Base-by-base conservation (phyloP, 169 alveolate species). In the Cytauxzoon felis region DNA sequence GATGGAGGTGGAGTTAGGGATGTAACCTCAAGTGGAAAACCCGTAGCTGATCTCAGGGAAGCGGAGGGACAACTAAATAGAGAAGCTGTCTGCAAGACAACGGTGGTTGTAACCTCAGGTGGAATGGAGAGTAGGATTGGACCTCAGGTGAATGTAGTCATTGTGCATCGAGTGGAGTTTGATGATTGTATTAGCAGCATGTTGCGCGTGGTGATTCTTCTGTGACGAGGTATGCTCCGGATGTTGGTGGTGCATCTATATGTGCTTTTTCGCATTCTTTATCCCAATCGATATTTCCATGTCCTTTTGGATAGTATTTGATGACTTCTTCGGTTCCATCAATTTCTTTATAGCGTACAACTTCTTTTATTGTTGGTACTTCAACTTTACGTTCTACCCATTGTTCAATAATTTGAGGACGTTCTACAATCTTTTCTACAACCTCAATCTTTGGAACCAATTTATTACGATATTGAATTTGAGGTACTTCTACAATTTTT, bases 351-450 rank as follows among this genome's bases (percentile, higher is more conserved):
- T 82, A 90, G 50, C 95, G 91, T 30, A 90, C 89, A 41, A 90
- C 92, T 56, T 90, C 95, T 65, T 88, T 88, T 43, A 90, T 87
- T 50, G 80, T 89, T 11, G 95, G 93, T 0, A 90, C 92, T 62
- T 90, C 95, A 16, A 90, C 95, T 57, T 69, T 69, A 54, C 86
- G 80, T 49, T 90, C 93, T 27, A 85, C 90, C 93, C 93, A 88
- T 62, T 90, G 90, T 64, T 90, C 94, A 29, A 76, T 75, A 47
- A 82, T 86, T 43, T 82, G 85, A 47, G 92, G 95, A 36, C 82
- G 75, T 48, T 90, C 92, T 18, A 90, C 88, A 18, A 90, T 81
- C 58, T 82, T 84, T 52, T 90, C 95, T 26, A 84, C 93, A 18
- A 90, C 75, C 68, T 90, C 95, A 30, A 88, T 87, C 79, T 88